These are phyloP conservation scores for Candida loeiensis DNA, from an alignment of 805 yeast species.

Conservation along the genomic window DNA sequence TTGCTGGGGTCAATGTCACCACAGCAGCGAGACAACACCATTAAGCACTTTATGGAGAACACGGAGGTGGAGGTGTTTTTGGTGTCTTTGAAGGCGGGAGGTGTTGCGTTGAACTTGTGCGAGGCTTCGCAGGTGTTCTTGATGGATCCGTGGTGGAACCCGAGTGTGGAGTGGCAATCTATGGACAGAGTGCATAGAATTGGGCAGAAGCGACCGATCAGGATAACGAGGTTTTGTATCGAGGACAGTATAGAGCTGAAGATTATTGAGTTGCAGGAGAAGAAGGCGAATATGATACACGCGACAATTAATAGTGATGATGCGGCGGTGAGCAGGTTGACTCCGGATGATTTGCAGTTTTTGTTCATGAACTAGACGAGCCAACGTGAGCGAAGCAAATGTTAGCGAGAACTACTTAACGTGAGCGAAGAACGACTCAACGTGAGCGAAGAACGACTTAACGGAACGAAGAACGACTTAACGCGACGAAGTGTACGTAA, in stretches of 20 bases:
- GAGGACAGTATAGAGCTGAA: conserved; percentile 97
- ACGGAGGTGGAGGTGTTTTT: conserved; percentile 89
- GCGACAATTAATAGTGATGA: conserved; percentile 95
- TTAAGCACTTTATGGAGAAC: conserved; percentile 87
- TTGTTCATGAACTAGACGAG: conserved; percentile 68
- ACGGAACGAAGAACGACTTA: too few species aligned
- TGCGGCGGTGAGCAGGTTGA: conserved; percentile 80
- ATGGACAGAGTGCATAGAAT: conserved; percentile 98
- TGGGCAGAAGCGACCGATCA: conserved; percentile 92
- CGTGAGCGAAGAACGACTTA: too few species aligned
- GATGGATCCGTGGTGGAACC: conserved; percentile 99
- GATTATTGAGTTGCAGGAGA: conserved; percentile 92
- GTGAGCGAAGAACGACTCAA: background rate
- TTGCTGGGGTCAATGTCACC: conserved; percentile 98
- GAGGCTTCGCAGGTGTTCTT: conserved; percentile 97
- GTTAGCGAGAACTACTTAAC: background rate
- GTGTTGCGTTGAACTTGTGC: conserved; percentile 93
- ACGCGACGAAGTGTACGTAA: too few species aligned
- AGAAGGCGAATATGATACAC: conserved; percentile 96
- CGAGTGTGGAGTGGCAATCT: conserved; percentile 96
- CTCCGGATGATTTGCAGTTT: conserved; percentile 94
- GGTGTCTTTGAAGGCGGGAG: conserved; percentile 96
- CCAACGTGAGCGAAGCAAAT: background rate
- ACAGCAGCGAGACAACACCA: conserved; percentile 86
- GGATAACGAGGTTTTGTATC: conserved; percentile 86